A percentile compares a stretch with the other conserved stretches of the same genome.
phyloP scores from a whole-genome alignment of 208 protist genomes.

The Trypanosoma brucei region DNA sequence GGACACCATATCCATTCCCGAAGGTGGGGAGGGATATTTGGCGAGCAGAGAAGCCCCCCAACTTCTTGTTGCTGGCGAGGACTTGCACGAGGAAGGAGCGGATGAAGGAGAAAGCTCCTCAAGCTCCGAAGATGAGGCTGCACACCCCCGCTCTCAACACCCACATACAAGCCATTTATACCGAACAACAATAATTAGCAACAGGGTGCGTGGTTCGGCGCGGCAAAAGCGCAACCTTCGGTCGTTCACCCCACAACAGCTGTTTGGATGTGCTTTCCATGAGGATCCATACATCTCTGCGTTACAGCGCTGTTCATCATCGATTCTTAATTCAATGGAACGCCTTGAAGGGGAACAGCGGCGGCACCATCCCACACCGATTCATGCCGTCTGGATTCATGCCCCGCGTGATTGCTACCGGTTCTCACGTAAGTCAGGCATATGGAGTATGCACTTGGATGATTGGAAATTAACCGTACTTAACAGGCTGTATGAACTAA shows the following conservation, averaged over 20 bases:
- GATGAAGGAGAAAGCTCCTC: conserved; percentile 3
- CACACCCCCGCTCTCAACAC: neutral
- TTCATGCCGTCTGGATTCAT: conserved; percentile 20
- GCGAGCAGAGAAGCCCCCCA: neutral
- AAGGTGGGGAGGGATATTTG: neutral
- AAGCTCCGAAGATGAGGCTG: neutral
- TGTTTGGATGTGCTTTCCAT: conserved; percentile 18
- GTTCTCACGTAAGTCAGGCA: neutral
- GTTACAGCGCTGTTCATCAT: conserved; percentile 3
- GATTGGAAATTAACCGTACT: conserved; percentile 32
- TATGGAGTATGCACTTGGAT: conserved; percentile 21
- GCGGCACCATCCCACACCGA: neutral
- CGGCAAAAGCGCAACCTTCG: neutral
- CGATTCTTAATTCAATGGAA: conserved; percentile 2
- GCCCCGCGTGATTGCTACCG: conserved; percentile 1
- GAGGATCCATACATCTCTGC: conserved; percentile 12
- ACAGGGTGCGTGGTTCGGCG: neutral
- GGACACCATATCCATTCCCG: neutral
- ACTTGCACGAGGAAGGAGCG: neutral
- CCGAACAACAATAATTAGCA: conserved; percentile 6
- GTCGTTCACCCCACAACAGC: neutral
- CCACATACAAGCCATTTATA: conserved; percentile 8
- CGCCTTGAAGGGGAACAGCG: neutral
- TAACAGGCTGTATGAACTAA: conserved; percentile 19
- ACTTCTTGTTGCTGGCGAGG: neutral